Base-by-base conservation (phyloP, 345 rosid genomes). In the Bruguiera parviflora region DNA sequence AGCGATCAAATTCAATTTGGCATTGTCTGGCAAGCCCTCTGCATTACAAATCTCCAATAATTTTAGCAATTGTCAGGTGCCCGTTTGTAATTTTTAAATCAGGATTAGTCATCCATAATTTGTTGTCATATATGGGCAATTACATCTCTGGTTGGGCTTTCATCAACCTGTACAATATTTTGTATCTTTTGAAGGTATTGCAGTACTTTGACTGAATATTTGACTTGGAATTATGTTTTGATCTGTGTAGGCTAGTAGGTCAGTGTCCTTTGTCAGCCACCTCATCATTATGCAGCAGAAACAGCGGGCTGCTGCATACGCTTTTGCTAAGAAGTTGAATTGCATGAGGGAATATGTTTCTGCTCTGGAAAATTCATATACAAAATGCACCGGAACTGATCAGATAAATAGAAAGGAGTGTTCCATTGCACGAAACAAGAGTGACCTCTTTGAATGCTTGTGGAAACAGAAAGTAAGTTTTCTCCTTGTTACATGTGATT, bases 391-490 rank as follows among this genome's bases (percentile, higher is more conserved):
- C 56, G 71, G 32, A 46, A 35, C 0, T 67, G 84, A 74, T 53
- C 21, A 37, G 19, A 63, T 60, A 68, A 80, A 56, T 65, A 52
- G 52, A 67, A 64, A 63, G 60, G 78, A 71, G 46, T 84, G 78
- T 73, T 75, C 77, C 66, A 83, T 88, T 66, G 81, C 86, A 60
- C 68, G 63, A 74, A 85, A 85, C 75, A 91, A 90, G 65, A 71
- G 66, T 72, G 73, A 86, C 46, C 75, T 79, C 70, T 64, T 83
- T 52, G 79, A 78, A 60, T 85, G 90, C 77, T 53, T 92, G 84
- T 88, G 96, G 96, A 86, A 66, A 73, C 97, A 95, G 69, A 95
- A 95, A 92, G 99, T 88, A 69, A 27, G 75, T 65, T 70, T 56
- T 61, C 31, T 58, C 67, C 58, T 78, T 66, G 28, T 35, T 70